Base-by-base conservation (phyloP, 2,329 filamentous ascomycete species). In the Raffaelea albimanens region DNA sequence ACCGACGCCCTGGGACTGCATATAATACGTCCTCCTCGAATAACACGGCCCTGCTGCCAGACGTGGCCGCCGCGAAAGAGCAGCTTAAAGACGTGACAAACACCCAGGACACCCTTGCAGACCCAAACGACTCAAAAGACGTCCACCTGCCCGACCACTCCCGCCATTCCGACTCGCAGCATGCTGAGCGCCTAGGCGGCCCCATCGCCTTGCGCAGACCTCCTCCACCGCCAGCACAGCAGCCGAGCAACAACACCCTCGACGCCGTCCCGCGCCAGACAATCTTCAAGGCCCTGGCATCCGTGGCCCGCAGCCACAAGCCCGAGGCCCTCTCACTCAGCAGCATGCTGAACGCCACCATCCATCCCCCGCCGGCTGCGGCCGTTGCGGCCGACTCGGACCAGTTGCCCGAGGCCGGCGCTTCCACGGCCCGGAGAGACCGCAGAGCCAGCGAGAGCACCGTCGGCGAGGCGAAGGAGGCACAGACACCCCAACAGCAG, bases 261-360 rank as follows among this genome's bases (percentile, higher is more conserved):
- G 83, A 87, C 57, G 73, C 73, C 43, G 71, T 90, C 55, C 85
- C 87, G 13, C 80, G 81, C 53, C 87, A 91, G 66, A 91, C 87
- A 48, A 81, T 89, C 59, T 80, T 90, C 70, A 90, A 93, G 68
- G 86, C 85, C 5, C 67, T 91, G 55, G 84, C 84, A 48, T 89
- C 85, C 14, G 72, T 78, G 40, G 69, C 74, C 49, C 75, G 75
- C 59, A 76, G 72, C 56, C 73, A 75, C 56, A 78, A 79, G 59
- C 76, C 82, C 46, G 75, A 83, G 60, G 71, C 80, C 43, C 73
- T 83, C 20, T 79, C 80, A 23, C 66, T 86, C 52, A 68, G 74
- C 63, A 70, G 73, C 50, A 76, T 87, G 67, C 63, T 82, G 45
- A 75, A 71, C 47, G 64, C 67, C 47, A 69, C 45, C 39, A 47